A percentile compares a stretch with the other conserved stretches of the same genome.
Conservation (phyloP, 331 rosid species). For the Stylosanthes scabra region DNA sequence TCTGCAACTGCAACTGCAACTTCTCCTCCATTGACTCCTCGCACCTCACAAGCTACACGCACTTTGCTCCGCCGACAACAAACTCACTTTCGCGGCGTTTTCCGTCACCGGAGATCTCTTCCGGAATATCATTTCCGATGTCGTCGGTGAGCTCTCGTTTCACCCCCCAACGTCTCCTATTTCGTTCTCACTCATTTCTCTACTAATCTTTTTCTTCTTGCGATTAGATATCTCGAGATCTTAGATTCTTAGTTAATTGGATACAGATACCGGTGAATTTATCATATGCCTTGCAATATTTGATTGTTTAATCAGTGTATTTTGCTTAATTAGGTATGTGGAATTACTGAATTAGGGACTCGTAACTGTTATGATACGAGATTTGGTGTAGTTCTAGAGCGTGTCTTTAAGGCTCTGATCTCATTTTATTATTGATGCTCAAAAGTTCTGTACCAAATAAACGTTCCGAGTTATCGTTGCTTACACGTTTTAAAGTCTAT, state of each 20-base stretch:
- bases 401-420: not conserved
- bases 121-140: slow-evolving; percentile 38
- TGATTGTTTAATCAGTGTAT: slow-evolving; percentile 23
- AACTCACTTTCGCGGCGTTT: slow-evolving; percentile 26
- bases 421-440: slow-evolving; percentile 17
- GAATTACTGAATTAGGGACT: not conserved
- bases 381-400: slow-evolving; percentile 19
- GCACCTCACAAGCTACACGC: slow-evolving; percentile 3
- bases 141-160: slow-evolving; percentile 53
- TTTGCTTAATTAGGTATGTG: slow-evolving; percentile 10
- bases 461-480: not conserved
- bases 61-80: slow-evolving; percentile 32
- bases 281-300: not conserved
- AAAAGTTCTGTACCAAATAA: not conserved
- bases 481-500: slow-evolving; percentile 17
- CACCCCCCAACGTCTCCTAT: not conserved
- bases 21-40: not conserved
- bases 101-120: slow-evolving; percentile 10
- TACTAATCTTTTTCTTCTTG: not conserved
- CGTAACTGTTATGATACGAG: not conserved
- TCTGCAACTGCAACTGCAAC: not conserved
- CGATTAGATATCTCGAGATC: slow-evolving; percentile 5
- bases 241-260: not conserved
- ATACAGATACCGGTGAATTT: not conserved
- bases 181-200: not conserved